Evolutionary conservation across 2,329 filamentous ascomycete genomes (phyloP).

Genomic region (Verticillium nonalfalfae): DNA sequence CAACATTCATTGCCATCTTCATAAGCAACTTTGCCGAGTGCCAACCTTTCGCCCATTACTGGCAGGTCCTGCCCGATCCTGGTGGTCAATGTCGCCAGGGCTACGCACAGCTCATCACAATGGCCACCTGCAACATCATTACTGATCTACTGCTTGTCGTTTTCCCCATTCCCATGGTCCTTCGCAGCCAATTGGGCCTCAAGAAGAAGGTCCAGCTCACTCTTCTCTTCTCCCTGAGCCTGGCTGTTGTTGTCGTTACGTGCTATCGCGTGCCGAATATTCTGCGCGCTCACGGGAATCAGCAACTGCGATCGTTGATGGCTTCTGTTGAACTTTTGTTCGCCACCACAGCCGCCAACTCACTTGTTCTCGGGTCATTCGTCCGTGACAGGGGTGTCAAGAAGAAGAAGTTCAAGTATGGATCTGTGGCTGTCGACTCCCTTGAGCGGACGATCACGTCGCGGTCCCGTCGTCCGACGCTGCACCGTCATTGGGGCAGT

Average conservation of each 20-base stretch:
- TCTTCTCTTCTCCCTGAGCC: conserved; percentile 76
- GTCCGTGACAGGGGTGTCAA: conserved; percentile 86
- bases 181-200: conserved; percentile 67
- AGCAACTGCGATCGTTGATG: conserved; percentile 82
- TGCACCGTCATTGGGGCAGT: conserved; percentile 72
- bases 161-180: conserved; percentile 85
- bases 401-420: conserved; percentile 73
- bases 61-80: conserved; percentile 81
- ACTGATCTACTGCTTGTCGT: conserved; percentile 83
- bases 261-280: conserved; percentile 76
- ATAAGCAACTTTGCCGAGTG: conserved; percentile 82
- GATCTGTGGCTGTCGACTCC: conserved; percentile 55
- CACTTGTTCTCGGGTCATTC: conserved; percentile 86
- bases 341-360: conserved; percentile 81
- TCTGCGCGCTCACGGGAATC: conserved; percentile 61
- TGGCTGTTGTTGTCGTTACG: conserved; percentile 73
- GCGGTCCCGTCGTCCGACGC: conserved; percentile 35
- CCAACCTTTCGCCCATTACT: conserved; percentile 66
- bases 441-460: conserved; percentile 38
- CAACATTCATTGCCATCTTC: conserved; percentile 76
- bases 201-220: conserved; percentile 77
- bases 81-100: conserved; percentile 80
- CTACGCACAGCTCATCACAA: conserved; percentile 79
- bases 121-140: conserved; percentile 82
- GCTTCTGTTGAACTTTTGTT: conserved; percentile 89